Conservation (phyloP, 306 rosid genomes). For the Carpinus viminea region DNA sequence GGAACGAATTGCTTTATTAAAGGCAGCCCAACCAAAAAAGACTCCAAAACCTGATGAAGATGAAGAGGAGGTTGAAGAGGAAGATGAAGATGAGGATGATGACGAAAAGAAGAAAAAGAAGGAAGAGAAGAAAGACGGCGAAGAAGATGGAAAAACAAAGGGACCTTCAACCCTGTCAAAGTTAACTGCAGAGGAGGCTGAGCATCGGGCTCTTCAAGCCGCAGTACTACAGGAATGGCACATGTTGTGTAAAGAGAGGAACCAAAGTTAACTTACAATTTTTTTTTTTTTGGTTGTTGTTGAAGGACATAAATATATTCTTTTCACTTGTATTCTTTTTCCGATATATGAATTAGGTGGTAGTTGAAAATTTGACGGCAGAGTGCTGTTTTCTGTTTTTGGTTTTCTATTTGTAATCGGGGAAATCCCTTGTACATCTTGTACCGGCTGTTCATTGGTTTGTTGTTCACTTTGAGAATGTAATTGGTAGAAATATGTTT, state of each 20-base stretch:
- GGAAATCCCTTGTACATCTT: constrained; percentile 35
- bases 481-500: not conserved
- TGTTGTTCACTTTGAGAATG: not conserved
- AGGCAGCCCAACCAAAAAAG: constrained; percentile 91
- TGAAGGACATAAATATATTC: constrained; percentile 32
- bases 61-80: constrained; percentile 37
- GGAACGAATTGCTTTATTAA: constrained; percentile 91
- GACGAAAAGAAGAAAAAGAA: constrained; percentile 31
- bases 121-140: constrained; percentile 51
- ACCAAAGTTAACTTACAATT: constrained; percentile 55
- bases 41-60: constrained; percentile 60
- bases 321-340: constrained; percentile 24
- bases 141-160: constrained; percentile 63
- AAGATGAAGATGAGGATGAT: constrained; percentile 35
- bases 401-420: constrained; percentile 14
- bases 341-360: constrained; percentile 31
- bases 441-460: constrained; percentile 16
- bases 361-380: constrained; percentile 19
- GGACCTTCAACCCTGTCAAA: constrained; percentile 91
- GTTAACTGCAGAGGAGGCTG: constrained; percentile 92
- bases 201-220: constrained; percentile 97
- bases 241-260: constrained; percentile 80
- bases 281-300: not conserved
- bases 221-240: constrained; percentile 98
- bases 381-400: constrained; percentile 19